A percentile compares a stretch with the other conserved stretches of the same genome.
Conservation (phyloP, 2,329 filamentous ascomycete genomes). For the Diaporthe velutina region DNA sequence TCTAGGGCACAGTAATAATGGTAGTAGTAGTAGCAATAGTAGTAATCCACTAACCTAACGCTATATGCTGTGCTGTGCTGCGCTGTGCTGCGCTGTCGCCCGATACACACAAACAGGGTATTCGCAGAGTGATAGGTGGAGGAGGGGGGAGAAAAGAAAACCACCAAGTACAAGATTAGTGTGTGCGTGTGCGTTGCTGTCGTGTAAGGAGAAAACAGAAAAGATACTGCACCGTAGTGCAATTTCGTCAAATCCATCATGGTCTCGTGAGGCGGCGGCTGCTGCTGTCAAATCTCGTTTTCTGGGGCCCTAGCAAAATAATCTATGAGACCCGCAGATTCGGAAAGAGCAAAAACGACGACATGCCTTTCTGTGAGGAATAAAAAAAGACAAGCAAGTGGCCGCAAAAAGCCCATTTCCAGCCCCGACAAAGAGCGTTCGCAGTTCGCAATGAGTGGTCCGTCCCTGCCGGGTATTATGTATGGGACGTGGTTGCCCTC, state of each 20-base stretch:
- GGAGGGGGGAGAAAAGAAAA: background rate
- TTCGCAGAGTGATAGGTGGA: background rate
- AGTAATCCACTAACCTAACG: background rate
- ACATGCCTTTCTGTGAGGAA: background rate
- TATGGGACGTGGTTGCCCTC: background rate
- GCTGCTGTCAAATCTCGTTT: constrained; percentile 23
- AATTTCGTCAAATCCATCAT: constrained; percentile 9
- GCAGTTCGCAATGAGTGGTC: background rate
- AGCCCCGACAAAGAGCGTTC: background rate
- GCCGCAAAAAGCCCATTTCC: background rate
- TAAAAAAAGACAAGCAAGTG: background rate
- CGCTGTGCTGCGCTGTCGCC: background rate
- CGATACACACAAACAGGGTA: constrained; percentile 13
- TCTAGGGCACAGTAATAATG: background rate
- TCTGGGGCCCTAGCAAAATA: background rate
- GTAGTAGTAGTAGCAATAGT: no score
- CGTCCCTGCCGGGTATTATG: constrained; percentile 18
- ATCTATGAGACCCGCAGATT: constrained; percentile 6
- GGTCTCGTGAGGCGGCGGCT: constrained; percentile 1
- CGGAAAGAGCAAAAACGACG: background rate
- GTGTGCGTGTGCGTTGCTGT: background rate
- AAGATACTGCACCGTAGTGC: constrained; percentile 4
- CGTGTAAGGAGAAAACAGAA: background rate
- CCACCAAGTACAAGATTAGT: background rate
- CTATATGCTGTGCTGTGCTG: constrained; percentile 4